Evolutionary conservation across 2,329 filamentous ascomycete genomes (phyloP), one percentile per base, ranked within the genome.

Genomic region (Cercospora nicotianae): DNA sequence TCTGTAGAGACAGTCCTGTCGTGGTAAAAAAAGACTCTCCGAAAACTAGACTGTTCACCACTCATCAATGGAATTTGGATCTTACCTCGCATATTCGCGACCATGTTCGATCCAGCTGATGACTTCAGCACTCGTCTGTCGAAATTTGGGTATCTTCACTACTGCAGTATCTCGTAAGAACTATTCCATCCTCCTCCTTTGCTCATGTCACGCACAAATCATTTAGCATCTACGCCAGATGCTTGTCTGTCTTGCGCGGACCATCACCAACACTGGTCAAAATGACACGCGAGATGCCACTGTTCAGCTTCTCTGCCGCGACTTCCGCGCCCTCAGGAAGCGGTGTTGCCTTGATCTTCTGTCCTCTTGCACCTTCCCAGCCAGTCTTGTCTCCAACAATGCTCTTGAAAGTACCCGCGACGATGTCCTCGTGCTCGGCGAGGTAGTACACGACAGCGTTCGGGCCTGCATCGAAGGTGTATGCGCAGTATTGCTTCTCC

Each of bases 371-470:
- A 9, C 79, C 78, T 78, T 88, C 89, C 93, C 89, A 98, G 45
- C 92, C 92, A 8, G 87, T 85, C n/a, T 90, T 85, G 30, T 83
- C 80, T 1, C 81, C 83, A 26, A 94, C 78, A 18, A 91, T 83
- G 45, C 83, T 82, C 82, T 92, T 91, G 81, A 99, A 91, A 0
- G 89, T 87, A 8, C 93, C 94, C 0, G 93, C 87, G 3, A 98
- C 90, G 3, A 86, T 80, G 51, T 86, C 85, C 70, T 89, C 86
- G 73, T 96, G 87, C 83, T 94, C 86, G 77, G 94, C 91, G 48
- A 94, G 87, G 78, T 96, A 98, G 84, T 99, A 99, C 61, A 99
- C 89, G 61, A 99, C 96, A 48, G 93, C 93, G 81, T 99, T 99
- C 64, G 95, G 95, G 63, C 95, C 95, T 0, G 95, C 95, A 78